A percentile compares a stretch with the other conserved stretches of the same genome.
Conservation (phyloP, 768 basidiomycete species). For the Arthromyces matolae region DNA sequence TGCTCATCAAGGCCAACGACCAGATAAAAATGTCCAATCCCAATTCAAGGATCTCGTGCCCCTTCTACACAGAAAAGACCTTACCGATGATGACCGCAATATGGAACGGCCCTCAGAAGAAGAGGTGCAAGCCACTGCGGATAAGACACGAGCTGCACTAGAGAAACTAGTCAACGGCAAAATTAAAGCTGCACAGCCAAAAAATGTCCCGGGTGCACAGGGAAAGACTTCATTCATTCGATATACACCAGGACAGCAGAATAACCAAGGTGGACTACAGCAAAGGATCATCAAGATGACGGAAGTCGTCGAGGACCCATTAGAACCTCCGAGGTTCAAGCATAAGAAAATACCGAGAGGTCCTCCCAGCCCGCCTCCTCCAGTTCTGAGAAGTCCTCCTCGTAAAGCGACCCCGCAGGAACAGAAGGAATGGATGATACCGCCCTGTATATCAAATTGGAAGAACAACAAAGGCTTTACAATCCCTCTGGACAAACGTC, state of each 20-base stretch:
- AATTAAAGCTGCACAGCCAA: slow-evolving; percentile 98
- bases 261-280: slow-evolving; percentile 63
- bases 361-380: slow-evolving; percentile 94
- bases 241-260: slow-evolving; percentile 93
- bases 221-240: slow-evolving; percentile 89
- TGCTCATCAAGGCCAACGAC: slow-evolving; percentile 89
- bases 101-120: slow-evolving; percentile 96
- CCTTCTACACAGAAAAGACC: slow-evolving; percentile 81
- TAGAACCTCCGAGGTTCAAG: slow-evolving; percentile 96
- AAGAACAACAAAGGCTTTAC: slow-evolving; percentile 99
- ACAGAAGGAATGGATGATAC: slow-evolving; percentile 99
- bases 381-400: slow-evolving; percentile 92
- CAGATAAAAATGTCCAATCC: slow-evolving; percentile 84
- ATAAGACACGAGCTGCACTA: slow-evolving; percentile 85
- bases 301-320: slow-evolving; percentile 93
- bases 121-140: slow-evolving; percentile 86
- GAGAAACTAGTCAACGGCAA: slow-evolving; percentile 93
- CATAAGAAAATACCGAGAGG: slow-evolving; percentile 98
- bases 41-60: slow-evolving; percentile 98
- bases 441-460: slow-evolving; percentile 99
- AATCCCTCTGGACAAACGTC: slow-evolving; percentile 94
- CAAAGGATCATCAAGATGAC: slow-evolving; percentile 99
- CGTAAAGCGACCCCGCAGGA: slow-evolving; percentile 94
- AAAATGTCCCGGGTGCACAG: slow-evolving; percentile 83
- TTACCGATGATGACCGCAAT: slow-evolving; percentile 62